Evolutionary conservation across 2,329 filamentous ascomycete species (phyloP).

Genomic region (Cladosporium austrohemisphaericum): DNA sequence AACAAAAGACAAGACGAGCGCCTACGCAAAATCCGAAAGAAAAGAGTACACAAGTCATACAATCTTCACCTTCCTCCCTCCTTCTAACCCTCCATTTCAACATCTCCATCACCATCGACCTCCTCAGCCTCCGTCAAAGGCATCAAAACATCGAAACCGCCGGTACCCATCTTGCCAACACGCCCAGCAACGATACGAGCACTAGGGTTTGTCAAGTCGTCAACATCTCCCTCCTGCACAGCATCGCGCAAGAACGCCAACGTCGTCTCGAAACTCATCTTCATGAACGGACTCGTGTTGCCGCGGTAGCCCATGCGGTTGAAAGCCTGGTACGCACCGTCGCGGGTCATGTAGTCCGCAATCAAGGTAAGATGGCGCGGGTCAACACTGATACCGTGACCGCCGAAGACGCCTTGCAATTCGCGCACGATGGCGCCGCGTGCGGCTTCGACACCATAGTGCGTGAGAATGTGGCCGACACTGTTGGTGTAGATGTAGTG

Average conservation of each 20-base stretch:
- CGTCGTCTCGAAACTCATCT: constrained; percentile 99
- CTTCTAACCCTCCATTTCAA: constrained; percentile 22
- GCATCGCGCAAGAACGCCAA: constrained; percentile 90
- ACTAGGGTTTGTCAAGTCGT: constrained; percentile 80
- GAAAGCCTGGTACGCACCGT: constrained; percentile 84
- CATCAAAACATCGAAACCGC: constrained; percentile 78
- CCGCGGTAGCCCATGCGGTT: constrained; percentile 83
- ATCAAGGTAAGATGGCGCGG: constrained; percentile 91
- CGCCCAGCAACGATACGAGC: constrained; percentile 84
- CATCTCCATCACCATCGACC: constrained; percentile 17
- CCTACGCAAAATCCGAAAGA: constrained; percentile 2
- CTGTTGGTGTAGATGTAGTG: constrained; percentile 89
- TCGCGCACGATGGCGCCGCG: constrained; percentile 83
- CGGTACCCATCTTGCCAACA: constrained; percentile 79
- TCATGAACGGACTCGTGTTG: constrained; percentile 87
- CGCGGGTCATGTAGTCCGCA: constrained; percentile 95
- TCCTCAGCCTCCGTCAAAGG: constrained; percentile 5
- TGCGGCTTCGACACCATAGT: constrained; percentile 92
- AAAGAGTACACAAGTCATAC: constrained; percentile 1
- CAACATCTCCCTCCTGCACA: constrained; percentile 82
- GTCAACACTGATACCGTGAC: constrained; percentile 90
- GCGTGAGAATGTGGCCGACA: constrained; percentile 74
- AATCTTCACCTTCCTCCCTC: neutral
- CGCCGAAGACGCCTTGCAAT: constrained; percentile 77
- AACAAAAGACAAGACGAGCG: no score